A percentile compares a stretch with the other conserved stretches of the same genome.
Evolutionary conservation across 805 yeast genomes (phyloP).

Genomic region (Pichia pseudocactophila): DNA sequence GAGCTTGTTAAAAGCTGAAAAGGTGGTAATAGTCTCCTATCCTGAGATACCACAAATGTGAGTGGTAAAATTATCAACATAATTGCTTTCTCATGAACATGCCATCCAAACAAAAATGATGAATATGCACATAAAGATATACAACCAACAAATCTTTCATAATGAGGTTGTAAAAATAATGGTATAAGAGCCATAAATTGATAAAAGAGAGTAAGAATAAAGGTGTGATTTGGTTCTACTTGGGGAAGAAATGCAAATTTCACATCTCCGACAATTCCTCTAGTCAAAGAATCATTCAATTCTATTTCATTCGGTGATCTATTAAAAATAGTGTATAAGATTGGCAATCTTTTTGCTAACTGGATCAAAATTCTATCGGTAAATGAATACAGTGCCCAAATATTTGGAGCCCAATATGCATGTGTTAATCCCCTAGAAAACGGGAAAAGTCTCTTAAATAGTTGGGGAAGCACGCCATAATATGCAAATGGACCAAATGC

Average conservation of each 20-base stretch:
- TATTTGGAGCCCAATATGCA: conserved; percentile 98
- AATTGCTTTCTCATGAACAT: conserved; percentile 97
- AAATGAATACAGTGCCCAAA: conserved; percentile 92
- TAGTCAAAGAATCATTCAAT: conserved; percentile 34
- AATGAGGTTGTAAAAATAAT: conserved; percentile 59
- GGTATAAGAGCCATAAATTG: conserved; percentile 75
- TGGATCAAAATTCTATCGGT: conserved; percentile 60
- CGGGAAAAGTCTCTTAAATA: conserved; percentile 73
- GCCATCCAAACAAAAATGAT: conserved; percentile 95
- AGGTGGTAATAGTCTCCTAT: conserved; percentile 60
- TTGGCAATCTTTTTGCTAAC: conserved; percentile 17
- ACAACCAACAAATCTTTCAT: conserved; percentile 71
- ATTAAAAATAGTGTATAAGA: conserved; percentile 11
- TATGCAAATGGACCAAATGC: conserved; percentile 77
- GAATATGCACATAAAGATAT: conserved; percentile 86
- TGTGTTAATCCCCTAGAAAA: conserved; percentile 93
- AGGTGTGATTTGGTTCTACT: conserved; percentile 69
- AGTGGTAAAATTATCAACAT: conserved; percentile 82
- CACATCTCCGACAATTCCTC: conserved; percentile 90
- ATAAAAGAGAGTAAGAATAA: conserved; percentile 72
- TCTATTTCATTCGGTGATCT: background rate
- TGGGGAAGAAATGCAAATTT: conserved; percentile 73
- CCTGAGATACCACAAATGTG: conserved; percentile 63
- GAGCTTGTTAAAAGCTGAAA: conserved; percentile 66
- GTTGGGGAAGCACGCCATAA: conserved; percentile 51